Conservation (phyloP, 345 rosid species). For the Clarkia xantiana region DNA sequence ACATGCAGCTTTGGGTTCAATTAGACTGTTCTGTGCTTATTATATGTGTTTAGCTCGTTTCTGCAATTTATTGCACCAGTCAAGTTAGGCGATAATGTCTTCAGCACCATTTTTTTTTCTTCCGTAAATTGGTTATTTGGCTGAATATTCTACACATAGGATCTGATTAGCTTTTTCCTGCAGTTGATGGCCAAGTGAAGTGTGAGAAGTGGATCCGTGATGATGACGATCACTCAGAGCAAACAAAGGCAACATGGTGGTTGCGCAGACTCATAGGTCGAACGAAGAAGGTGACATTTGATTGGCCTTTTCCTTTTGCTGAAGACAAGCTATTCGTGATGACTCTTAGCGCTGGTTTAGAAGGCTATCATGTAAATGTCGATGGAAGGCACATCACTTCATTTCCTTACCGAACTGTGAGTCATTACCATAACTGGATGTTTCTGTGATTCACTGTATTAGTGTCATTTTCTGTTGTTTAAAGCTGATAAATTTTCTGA, state of each 20-base stretch:
- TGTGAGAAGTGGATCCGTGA: constrained; percentile 95
- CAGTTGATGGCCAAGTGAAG: constrained; percentile 82
- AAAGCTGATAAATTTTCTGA: constrained; percentile 9
- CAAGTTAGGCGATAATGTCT: no score
- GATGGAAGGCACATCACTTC: constrained; percentile 89
- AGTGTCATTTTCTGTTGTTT: not conserved
- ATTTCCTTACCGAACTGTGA: constrained; percentile 85
- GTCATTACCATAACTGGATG: constrained; percentile 16
- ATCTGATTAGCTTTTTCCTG: constrained; percentile 6
- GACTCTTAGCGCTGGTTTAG: constrained; percentile 83
- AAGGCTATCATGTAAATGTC: constrained; percentile 78
- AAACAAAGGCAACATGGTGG: constrained; percentile 78
- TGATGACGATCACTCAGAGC: constrained; percentile 50
- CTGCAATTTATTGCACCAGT: no score
- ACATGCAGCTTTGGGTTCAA: no score
- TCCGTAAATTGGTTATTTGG: not conserved
- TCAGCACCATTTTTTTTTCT: no score
- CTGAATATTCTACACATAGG: not conserved
- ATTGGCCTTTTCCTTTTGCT: constrained; percentile 84
- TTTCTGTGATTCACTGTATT: not conserved
- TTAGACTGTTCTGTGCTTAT: no score
- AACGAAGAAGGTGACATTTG: constrained; percentile 51
- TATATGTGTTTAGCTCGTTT: no score
- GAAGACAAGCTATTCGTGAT: constrained; percentile 73
- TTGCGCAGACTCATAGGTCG: constrained; percentile 56